phyloP scores from a whole-genome alignment of 306 rosid species.

The Rosa rugosa region DNA sequence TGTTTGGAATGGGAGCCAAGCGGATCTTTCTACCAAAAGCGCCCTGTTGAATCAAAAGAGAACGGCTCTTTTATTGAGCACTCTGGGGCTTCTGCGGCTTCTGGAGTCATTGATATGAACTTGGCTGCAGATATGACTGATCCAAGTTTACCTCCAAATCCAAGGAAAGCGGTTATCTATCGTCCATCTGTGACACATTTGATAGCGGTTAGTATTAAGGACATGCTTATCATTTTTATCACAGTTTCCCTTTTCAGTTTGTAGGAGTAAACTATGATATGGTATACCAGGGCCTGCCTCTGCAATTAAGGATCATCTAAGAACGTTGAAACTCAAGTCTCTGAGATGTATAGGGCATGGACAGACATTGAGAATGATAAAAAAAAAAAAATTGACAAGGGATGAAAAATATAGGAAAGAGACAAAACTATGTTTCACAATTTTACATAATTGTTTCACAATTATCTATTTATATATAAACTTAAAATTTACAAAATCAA shows the following conservation, averaged over 20 bases:
- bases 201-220: conserved; percentile 72
- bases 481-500: background rate
- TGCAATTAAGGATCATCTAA: conserved; percentile 4
- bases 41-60: conserved; percentile 52
- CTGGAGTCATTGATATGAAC: conserved; percentile 83
- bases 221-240: background rate
- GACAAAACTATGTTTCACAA: background rate
- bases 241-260: conserved; percentile 2
- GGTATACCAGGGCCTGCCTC: conserved; percentile 4
- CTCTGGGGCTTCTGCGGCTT: conserved; percentile 85
- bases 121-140: conserved; percentile 84
- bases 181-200: conserved; percentile 90
- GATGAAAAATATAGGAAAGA: conserved; percentile 2
- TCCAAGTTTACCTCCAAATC: conserved; percentile 81
- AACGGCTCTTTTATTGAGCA: conserved; percentile 66
- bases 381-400: background rate
- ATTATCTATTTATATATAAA: background rate
- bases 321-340: background rate
- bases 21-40: conserved; percentile 74
- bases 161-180: conserved; percentile 86
- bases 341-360: background rate
- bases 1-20: conserved; percentile 99
- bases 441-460: background rate
- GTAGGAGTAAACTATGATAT: background rate
- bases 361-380: background rate